Percentiles rank a stretch among this genome's conserved stretches.
These are phyloP conservation scores for Iris macrosiphon DNA, from an alignment of 106 monocot species.

Conservation along the genomic window DNA sequence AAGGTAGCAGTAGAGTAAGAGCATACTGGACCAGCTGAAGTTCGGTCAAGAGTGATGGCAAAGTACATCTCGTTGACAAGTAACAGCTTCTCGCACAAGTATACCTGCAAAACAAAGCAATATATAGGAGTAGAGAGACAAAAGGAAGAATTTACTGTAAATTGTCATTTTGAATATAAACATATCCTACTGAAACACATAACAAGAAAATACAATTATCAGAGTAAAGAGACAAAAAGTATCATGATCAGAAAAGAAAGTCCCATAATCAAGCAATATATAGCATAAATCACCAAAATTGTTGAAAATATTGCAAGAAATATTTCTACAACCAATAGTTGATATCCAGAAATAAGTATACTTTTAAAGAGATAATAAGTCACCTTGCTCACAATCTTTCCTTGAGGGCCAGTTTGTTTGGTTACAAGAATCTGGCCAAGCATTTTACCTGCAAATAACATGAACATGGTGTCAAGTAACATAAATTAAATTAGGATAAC, in stretches of 20 bases:
- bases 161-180: too few species aligned
- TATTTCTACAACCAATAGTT: background rate
- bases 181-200: too few species aligned
- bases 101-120: slow-evolving; percentile 51
- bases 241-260: too few species aligned
- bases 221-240: too few species aligned
- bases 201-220: too few species aligned
- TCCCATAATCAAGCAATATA: too few species aligned
- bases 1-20: background rate
- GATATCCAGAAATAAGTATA: background rate
- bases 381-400: slow-evolving; percentile 97
- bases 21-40: slow-evolving; percentile 91
- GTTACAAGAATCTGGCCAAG: slow-evolving; percentile 98
- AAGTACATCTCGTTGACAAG: slow-evolving; percentile 99
- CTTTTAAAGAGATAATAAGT: background rate
- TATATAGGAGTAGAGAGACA: background rate
- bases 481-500: background rate
- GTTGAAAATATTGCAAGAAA: background rate
- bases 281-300: background rate
- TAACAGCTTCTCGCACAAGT: slow-evolving; percentile 84
- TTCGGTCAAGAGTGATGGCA: slow-evolving; percentile 90
- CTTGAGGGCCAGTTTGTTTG: slow-evolving; percentile 96
- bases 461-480: background rate
- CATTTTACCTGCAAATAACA: slow-evolving; percentile 73
- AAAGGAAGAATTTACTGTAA: too few species aligned